Evolutionary conservation across 805 yeast genomes (phyloP).

Genomic region (Metschnikowia hibisci): DNA sequence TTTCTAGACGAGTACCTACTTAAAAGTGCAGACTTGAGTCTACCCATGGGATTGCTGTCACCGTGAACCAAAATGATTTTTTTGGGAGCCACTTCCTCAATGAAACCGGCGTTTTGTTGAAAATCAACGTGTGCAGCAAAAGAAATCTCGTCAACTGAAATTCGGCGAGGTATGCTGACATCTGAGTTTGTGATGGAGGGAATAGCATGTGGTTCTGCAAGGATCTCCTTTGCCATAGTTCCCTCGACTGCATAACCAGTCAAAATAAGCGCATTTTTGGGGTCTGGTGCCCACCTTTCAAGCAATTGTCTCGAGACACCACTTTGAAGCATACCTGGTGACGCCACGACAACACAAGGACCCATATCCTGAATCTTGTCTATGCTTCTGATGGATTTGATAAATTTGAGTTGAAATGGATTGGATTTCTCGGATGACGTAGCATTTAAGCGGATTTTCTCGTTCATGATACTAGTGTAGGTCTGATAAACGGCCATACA

Average conservation of each 20-base stretch:
- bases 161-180: conserved; percentile 76
- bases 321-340: conserved; percentile 98
- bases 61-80: conserved; percentile 94
- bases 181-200: conserved; percentile 83
- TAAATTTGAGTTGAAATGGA: conserved; percentile 86
- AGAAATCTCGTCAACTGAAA: conserved; percentile 87
- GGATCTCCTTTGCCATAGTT: conserved; percentile 87
- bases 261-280: conserved; percentile 77
- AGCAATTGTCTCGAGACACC: conserved; percentile 89
- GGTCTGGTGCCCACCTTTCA: conserved; percentile 97
- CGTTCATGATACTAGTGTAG: conserved; percentile 96
- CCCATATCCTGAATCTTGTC: conserved; percentile 90
- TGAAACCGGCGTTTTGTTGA: conserved; percentile 87
- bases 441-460: conserved; percentile 66
- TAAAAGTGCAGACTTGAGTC: conserved; percentile 85
- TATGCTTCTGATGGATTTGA: conserved; percentile 71
- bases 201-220: conserved; percentile 87
- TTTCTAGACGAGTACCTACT: conserved; percentile 79
- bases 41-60: conserved; percentile 97
- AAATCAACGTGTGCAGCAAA: conserved; percentile 99
- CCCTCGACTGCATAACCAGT: conserved; percentile 99
- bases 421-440: conserved; percentile 42
- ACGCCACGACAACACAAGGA: conserved; percentile 93
- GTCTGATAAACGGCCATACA: conserved; percentile 98
- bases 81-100: conserved; percentile 80